Evolutionary conservation across 1,284 basidiomycete species (phyloP).

Genomic region (Meripilus lineatus): DNA sequence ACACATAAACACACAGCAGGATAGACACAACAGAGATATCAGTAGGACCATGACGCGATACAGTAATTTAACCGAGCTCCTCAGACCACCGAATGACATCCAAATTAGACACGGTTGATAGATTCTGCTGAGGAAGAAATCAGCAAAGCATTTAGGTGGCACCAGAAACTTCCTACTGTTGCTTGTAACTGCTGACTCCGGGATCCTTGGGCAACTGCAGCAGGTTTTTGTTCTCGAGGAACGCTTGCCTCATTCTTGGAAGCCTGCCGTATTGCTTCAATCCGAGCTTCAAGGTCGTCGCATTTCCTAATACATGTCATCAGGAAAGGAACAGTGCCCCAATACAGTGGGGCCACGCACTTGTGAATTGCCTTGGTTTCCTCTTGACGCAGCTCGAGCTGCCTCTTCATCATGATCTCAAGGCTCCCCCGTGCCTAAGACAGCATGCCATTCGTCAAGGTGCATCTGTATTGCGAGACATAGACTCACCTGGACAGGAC

Average conservation of each 20-base stretch:
- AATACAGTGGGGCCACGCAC: conserved; percentile 34
- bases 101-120: too few relatives aligned
- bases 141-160: too few relatives aligned
- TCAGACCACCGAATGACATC: too few relatives aligned
- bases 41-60: not conserved
- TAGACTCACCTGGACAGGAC: conserved; percentile 79
- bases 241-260: conserved; percentile 21
- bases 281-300: conserved; percentile 56
- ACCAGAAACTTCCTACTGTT: too few relatives aligned
- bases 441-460: not conserved
- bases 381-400: conserved; percentile 61
- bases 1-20: not conserved
- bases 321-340: not conserved
- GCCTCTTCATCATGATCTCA: conserved; percentile 71
- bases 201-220: too few relatives aligned
- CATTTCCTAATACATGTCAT: conserved; percentile 49
- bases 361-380: conserved; percentile 61
- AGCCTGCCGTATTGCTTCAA: conserved; percentile 46
- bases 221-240: too few relatives aligned
- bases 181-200: too few relatives aligned
- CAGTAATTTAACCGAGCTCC: too few relatives aligned
- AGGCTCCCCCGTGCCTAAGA: conserved; percentile 63
- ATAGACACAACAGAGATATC: not conserved
- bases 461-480: conserved; percentile 9
- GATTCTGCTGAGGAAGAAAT: too few relatives aligned